phyloP scores from a whole-genome alignment of 768 basidiomycete species.

The Suillus discolor region DNA sequence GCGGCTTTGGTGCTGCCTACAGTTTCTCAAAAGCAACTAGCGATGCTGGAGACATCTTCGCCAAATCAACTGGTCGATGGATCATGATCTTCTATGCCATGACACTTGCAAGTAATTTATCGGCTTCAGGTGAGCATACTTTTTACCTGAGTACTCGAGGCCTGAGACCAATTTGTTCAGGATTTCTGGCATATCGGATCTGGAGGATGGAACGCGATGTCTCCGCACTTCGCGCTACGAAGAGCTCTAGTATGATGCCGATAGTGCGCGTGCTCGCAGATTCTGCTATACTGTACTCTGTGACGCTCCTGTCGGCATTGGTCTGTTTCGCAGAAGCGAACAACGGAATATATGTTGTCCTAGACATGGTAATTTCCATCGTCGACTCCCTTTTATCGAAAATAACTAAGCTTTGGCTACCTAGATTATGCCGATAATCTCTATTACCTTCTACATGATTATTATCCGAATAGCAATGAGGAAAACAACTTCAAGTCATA shows the following conservation, averaged over 20 bases:
- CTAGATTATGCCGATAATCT: neutral
- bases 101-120: conserved; percentile 7
- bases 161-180: neutral
- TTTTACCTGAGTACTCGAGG: neutral
- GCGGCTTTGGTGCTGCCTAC: neutral
- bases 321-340: neutral
- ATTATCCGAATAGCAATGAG: no score
- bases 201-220: neutral
- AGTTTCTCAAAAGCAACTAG: conserved; percentile 6
- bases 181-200: neutral
- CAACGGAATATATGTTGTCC: neutral
- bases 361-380: neutral
- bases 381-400: neutral
- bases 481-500: neutral
- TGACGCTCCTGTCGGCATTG: neutral
- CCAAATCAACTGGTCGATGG: conserved; percentile 9
- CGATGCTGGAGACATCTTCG: neutral
- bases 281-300: neutral
- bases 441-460: neutral
- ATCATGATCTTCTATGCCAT: conserved; percentile 7
- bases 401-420: neutral
- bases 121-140: conserved; percentile 5
- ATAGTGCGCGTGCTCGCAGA: no score
- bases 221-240: neutral
- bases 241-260: no score